A percentile compares a stretch with the other conserved stretches of the same genome.
These are phyloP conservation scores for Dipodascus geniculatus DNA, from an alignment of 805 yeast genomes.

Conservation along the genomic window DNA sequence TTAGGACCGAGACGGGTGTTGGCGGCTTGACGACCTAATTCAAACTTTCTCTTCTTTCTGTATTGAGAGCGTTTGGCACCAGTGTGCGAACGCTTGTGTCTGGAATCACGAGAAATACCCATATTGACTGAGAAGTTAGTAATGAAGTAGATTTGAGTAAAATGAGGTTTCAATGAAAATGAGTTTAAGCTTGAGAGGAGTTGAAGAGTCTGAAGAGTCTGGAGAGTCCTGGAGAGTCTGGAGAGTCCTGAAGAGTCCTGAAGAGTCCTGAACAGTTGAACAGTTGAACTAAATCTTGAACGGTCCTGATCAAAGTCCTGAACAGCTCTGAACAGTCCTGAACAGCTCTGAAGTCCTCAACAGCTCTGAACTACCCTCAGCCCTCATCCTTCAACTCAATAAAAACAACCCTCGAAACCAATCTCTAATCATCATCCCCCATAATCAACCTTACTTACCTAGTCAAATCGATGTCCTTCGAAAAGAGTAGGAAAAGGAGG, in stretches of 20 bases:
- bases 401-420: not conserved
- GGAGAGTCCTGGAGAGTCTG: too few species aligned
- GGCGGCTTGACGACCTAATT: conserved; percentile 98
- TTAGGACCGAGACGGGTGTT: conserved; percentile 98
- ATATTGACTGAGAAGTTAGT: conserved; percentile 34
- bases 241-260: too few species aligned
- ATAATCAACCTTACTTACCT: not conserved
- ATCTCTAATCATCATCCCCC: not conserved
- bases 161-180: not conserved
- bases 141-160: not conserved
- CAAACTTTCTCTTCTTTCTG: conserved; percentile 99
- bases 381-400: too few species aligned
- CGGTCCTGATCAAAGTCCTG: too few species aligned
- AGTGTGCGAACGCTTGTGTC: conserved; percentile 99
- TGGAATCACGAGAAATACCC: conserved; percentile 99
- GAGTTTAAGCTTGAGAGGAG: too few species aligned
- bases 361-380: too few species aligned
- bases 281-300: too few species aligned
- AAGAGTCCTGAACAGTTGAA: too few species aligned
- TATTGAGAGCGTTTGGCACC: conserved; percentile 99
- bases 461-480: not conserved
- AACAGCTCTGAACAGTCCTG: too few species aligned
- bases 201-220: too few species aligned
- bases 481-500: not conserved
- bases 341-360: too few species aligned